phyloP scores from a whole-genome alignment of 805 yeast genomes.

The Gaillardinia entomophila region DNA sequence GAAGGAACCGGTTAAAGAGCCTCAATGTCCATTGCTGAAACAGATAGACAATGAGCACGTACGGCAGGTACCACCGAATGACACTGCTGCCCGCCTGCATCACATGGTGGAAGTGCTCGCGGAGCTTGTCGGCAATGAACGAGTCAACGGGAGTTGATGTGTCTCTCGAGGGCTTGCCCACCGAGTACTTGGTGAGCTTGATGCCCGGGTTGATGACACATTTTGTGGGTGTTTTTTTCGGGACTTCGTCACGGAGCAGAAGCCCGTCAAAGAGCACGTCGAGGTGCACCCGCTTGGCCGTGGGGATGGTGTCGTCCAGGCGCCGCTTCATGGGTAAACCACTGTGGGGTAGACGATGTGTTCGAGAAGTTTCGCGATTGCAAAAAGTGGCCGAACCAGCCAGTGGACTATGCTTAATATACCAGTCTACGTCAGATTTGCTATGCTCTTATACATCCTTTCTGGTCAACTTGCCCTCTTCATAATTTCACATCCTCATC shows the following conservation, averaged over 20 bases:
- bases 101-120: conserved; percentile 15
- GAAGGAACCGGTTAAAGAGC: conserved; percentile 29
- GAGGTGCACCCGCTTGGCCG: conserved; percentile 25
- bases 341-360: too few relatives aligned
- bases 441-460: too few relatives aligned
- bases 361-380: too few relatives aligned
- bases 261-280: conserved; percentile 23
- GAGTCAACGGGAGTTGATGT: conserved; percentile 8
- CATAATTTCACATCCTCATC: too few relatives aligned
- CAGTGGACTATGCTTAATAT: too few relatives aligned
- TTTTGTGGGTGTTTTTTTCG: too few relatives aligned
- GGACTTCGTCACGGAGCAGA: conserved; percentile 13
- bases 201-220: conserved; percentile 9
- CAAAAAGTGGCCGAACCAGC: too few relatives aligned
- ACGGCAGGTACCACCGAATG: conserved; percentile 19
- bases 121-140: conserved; percentile 17
- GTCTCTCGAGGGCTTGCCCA: conserved; percentile 5
- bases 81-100: conserved; percentile 13
- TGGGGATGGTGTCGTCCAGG: too few relatives aligned
- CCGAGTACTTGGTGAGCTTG: conserved; percentile 3
- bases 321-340: too few relatives aligned
- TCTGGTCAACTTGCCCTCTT: too few relatives aligned
- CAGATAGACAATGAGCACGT: conserved; percentile 16
- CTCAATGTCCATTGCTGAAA: conserved; percentile 32
- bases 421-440: too few relatives aligned